Conservation (phyloP, 208 protist species). For the Crithidia bombi region DNA sequence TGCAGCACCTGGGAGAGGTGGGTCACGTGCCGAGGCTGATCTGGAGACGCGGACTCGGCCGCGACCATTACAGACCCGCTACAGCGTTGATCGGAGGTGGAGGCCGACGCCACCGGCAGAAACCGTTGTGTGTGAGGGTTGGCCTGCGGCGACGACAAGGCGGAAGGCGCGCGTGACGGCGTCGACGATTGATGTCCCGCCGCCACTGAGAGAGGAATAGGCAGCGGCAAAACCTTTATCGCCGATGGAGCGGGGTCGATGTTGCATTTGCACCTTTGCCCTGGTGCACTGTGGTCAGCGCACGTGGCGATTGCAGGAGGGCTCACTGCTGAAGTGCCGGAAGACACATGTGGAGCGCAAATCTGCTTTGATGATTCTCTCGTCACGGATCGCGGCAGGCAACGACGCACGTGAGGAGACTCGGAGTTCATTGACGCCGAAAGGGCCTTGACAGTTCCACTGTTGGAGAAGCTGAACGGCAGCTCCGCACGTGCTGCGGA, state of each 20-base stretch:
- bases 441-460: not conserved
- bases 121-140: conserved; percentile 18
- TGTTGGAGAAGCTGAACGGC: not conserved
- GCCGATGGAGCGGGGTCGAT: not conserved
- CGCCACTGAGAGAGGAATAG: conserved; percentile 40
- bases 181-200: not conserved
- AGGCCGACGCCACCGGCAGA: conserved; percentile 5
- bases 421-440: not conserved
- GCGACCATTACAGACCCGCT: conserved; percentile 1
- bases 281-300: not conserved
- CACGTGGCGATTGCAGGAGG: too few species aligned
- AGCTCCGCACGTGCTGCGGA: not conserved
- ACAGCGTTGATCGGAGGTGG: not conserved
- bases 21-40: not conserved
- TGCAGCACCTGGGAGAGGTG: not conserved
- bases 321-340: not conserved
- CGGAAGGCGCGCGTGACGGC: not conserved
- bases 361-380: not conserved
- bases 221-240: conserved; percentile 27
- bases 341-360: not conserved
- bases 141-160: conserved; percentile 2
- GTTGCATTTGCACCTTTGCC: not conserved
- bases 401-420: conserved; percentile 11
- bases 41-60: not conserved
- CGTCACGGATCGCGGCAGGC: not conserved